phyloP scores from a whole-genome alignment of 306 rosid species.

The Acacia melanoxylon region DNA sequence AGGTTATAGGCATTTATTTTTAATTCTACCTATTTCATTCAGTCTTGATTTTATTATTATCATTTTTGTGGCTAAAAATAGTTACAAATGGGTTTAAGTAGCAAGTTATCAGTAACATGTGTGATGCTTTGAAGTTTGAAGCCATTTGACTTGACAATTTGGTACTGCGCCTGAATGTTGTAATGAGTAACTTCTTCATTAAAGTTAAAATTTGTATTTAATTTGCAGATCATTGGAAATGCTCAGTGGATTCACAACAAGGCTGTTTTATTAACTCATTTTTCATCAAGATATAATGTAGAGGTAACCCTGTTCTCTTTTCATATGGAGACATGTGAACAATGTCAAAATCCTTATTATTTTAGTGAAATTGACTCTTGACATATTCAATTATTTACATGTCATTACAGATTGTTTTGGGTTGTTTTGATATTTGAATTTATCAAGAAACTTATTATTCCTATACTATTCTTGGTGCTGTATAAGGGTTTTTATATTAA shows the following conservation, averaged over 20 bases:
- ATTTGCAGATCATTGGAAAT: constrained; percentile 70
- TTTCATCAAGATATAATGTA: constrained; percentile 82
- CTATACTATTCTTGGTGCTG: neutral
- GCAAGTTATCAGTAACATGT: constrained; percentile 5
- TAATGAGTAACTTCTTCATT: constrained; percentile 5
- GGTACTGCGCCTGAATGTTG: neutral
- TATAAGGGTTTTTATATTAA: neutral
- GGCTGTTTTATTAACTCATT: constrained; percentile 85
- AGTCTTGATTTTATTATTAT: neutral
- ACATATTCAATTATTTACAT: neutral
- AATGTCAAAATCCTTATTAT: neutral
- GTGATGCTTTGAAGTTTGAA: no score
- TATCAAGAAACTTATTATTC: neutral
- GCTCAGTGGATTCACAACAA: constrained; percentile 93
- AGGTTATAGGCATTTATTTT: neutral
- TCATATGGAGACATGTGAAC: neutral
- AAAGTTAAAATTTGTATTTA: constrained; percentile 5
- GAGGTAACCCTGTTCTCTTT: constrained; percentile 60
- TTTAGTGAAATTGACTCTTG: neutral
- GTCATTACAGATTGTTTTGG: neutral
- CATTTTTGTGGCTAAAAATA: neutral
- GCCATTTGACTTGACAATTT: neutral
- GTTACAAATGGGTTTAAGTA: constrained; percentile 8
- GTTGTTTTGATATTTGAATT: neutral
- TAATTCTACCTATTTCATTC: neutral